Conservation (phyloP, 805 yeast species). For the Candida nonsorbophila region DNA sequence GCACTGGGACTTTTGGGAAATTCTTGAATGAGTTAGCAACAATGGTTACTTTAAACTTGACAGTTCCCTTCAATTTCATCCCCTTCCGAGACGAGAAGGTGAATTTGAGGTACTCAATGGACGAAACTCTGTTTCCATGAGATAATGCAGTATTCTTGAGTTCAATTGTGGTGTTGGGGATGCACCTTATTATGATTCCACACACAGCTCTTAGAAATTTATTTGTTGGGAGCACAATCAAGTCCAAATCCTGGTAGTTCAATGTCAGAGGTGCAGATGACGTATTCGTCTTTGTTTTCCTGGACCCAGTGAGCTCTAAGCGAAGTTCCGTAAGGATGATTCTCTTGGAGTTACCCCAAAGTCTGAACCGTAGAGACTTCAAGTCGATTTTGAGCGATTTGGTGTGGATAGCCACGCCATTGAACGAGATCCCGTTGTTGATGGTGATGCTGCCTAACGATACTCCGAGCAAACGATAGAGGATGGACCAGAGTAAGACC, state of each 20-base stretch:
- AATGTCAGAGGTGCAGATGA: background rate
- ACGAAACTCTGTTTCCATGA: constrained; percentile 3
- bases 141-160: constrained; percentile 10
- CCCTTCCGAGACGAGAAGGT: constrained; percentile 12
- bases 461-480: constrained; percentile 26
- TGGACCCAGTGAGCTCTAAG: constrained; percentile 3
- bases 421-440: constrained; percentile 35
- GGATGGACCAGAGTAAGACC: constrained; percentile 24
- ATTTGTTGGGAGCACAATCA: constrained; percentile 12
- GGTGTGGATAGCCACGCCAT: constrained; percentile 17
- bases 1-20: constrained; percentile 6
- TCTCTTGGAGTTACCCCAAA: constrained; percentile 35
- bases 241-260: constrained; percentile 1
- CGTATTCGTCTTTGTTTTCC: background rate
- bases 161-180: constrained; percentile 20
- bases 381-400: constrained; percentile 10
- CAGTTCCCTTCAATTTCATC: constrained; percentile 4
- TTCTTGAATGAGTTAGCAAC: constrained; percentile 3
- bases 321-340: constrained; percentile 24
- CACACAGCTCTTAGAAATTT: constrained; percentile 5
- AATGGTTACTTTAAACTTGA: constrained; percentile 1
- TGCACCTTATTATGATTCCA: constrained; percentile 10
- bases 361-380: constrained; percentile 21
- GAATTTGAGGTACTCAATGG: constrained; percentile 16
- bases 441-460: constrained; percentile 26